Conservation (phyloP, 306 rosid genomes). For the Vigna hirtella region DNA sequence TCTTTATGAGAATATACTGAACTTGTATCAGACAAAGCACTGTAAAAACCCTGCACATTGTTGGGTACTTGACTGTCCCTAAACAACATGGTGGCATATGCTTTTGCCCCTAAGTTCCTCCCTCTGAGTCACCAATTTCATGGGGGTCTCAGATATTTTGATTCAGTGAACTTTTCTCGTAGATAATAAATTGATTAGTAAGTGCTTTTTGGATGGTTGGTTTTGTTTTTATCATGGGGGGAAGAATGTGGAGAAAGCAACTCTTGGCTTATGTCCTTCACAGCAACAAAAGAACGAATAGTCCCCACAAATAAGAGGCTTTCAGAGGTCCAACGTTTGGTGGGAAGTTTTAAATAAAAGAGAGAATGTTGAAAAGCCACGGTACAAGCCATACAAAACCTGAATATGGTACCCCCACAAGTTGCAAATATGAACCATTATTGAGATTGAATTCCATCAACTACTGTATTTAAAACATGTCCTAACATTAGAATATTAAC, state of each 20-base stretch:
- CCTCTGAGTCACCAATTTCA: conserved; percentile 7
- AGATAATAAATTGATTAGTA: conserved; percentile 22
- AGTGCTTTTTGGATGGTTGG: conserved; percentile 40
- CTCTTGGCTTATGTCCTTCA: conserved; percentile 42
- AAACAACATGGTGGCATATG: conserved; percentile 30
- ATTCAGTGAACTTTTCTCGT: conserved; percentile 29
- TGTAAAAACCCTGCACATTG: conserved; percentile 39
- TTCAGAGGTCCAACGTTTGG: conserved; percentile 49
- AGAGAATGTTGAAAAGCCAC: conserved; percentile 54
- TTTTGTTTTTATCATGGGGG: conserved; percentile 53
- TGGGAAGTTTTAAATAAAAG: conserved; percentile 44
- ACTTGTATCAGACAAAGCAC: conserved; percentile 40
- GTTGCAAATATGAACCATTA: conserved; percentile 54
- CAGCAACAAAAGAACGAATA: conserved; percentile 50
- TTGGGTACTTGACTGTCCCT: conserved; percentile 38
- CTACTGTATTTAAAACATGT: conserved; percentile 50
- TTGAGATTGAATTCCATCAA: conserved; percentile 52
- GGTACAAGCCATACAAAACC: conserved; percentile 58
- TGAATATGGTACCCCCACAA: conserved; percentile 61
- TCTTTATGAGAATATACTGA: conserved; percentile 32
- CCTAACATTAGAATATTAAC: conserved; percentile 50
- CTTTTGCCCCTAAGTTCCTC: conserved; percentile 9
- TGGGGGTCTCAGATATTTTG: conserved; percentile 32
- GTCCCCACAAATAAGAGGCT: conserved; percentile 60
- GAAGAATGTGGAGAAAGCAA: conserved; percentile 63